Evolutionary conservation across 345 rosid species (phyloP), one percentile per base, ranked within the genome.

Genomic region (Microthlaspi erraticum): DNA sequence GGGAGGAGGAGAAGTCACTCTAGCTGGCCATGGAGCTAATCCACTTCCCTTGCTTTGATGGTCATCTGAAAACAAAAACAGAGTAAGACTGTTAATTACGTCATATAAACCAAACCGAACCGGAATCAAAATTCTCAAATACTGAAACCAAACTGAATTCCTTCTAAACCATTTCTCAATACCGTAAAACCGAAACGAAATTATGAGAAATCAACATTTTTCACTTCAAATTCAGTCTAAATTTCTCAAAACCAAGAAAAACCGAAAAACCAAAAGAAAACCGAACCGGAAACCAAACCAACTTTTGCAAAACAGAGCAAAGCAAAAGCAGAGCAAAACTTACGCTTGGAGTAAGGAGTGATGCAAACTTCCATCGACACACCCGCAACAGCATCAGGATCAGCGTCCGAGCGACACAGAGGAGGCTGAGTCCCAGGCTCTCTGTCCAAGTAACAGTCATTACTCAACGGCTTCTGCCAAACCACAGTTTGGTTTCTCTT

Each of bases 21-120:
- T 85, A 66, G 97, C 89, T 13, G 99, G 99, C 99, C 99, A 94
- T 42, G 99, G 97, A 66, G 96, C 92, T 84, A 94, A 85, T 31
- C 89, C 97, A 80, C 97, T 90, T 51, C 97, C 99, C 77, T 84
- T 82, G 17, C 78, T 85, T 75, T 66, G 80, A 14, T 91, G 97
- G 71, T 84, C 89, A 81, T 85, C 99, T 92, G 68, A 75, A 34
- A 52, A 26, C 23, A 16, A 52, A 63, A 67, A 68, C 63, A 54
- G 56, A 76, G 38, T 54, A 68, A 34, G 36, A 38, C 17, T 34
- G 8, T 16, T 3, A 41, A 18, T 18, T 18, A 46, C 3, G 9
- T 10, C 51, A 46, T 18, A 3, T 49, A 58, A 57, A 58, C 32
- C n/a, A 2, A 37, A 38, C 32, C 10, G 12, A 38, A 34, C 3